Conservation (phyloP, 768 basidiomycete genomes). For the Lactifluus subvellereus region DNA sequence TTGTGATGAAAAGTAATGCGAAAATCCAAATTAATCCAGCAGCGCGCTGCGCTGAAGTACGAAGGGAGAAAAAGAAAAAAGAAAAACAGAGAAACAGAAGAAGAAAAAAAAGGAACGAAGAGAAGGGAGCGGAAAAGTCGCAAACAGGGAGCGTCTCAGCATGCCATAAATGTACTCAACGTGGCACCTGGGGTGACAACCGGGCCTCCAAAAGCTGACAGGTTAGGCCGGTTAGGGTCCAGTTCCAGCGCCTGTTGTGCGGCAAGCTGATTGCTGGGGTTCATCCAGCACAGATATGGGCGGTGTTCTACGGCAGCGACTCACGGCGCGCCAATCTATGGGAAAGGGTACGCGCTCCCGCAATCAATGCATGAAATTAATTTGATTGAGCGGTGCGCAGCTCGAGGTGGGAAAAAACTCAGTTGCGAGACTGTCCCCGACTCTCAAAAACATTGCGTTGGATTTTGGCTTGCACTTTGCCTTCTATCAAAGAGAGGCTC, state of each 20-base stretch:
- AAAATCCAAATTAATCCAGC: neutral
- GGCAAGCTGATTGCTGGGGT: neutral
- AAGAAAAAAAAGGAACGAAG: neutral
- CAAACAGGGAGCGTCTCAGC: neutral
- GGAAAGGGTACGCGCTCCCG: too few relatives aligned
- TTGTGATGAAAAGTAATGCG: neutral
- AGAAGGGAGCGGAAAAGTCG: neutral
- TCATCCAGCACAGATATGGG: too few relatives aligned
- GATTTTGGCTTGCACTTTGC: too few relatives aligned
- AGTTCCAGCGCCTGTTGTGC: neutral
- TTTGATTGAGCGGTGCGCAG: too few relatives aligned
- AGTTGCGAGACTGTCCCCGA: too few relatives aligned
- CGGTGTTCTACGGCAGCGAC: too few relatives aligned
- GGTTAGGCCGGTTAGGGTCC: neutral
- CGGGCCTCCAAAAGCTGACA: neutral
- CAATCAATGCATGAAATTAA: neutral
- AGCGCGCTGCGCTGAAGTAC: constrained; percentile 15
- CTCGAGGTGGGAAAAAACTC: too few relatives aligned
- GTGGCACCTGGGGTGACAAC: neutral
- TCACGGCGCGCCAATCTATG: too few relatives aligned
- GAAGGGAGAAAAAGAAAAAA: neutral
- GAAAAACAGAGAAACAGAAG: neutral
- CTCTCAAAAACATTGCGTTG: too few relatives aligned
- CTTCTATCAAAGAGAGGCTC: too few relatives aligned
- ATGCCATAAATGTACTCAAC: neutral